Evolutionary conservation across 768 basidiomycete species (phyloP).

Genomic region (Ramaria rubella): DNA sequence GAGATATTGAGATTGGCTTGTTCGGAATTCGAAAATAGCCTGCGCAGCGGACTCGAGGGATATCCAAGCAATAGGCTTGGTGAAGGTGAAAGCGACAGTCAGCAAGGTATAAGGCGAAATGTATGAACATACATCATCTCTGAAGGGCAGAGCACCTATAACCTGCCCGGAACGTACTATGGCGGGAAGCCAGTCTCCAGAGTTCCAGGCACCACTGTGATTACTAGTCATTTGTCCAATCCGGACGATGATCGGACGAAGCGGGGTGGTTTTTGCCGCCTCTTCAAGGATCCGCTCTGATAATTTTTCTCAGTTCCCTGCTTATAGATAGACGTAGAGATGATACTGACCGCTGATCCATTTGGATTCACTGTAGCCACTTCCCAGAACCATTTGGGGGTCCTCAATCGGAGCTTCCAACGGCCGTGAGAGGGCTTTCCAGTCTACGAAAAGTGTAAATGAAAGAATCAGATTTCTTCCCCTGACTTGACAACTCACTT

Average conservation of each 20-base stretch:
- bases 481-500: too few species aligned
- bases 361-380: conserved; percentile 43
- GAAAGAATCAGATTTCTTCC: too few species aligned
- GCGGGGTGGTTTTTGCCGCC: not conserved
- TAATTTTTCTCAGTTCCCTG: not conserved
- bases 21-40: conserved; percentile 14
- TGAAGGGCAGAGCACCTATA: conserved; percentile 17
- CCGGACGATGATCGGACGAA: too few species aligned
- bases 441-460: not conserved
- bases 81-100: conserved; percentile 32
- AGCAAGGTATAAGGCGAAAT: not conserved
- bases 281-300: conserved; percentile 8
- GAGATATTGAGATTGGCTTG: conserved; percentile 10
- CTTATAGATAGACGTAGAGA: too few species aligned
- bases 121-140: not conserved
- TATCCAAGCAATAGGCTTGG: conserved; percentile 32
- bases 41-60: conserved; percentile 34
- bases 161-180: conserved; percentile 20
- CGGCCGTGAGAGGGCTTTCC: conserved; percentile 8
- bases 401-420: conserved; percentile 30
- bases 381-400: conserved; percentile 29
- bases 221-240: not conserved
- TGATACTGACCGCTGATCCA: conserved; percentile 13
- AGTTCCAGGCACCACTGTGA: conserved; percentile 27
- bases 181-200: conserved; percentile 32